These are phyloP conservation scores for Colletotrichum abscissum DNA, from an alignment of 2,329 filamentous ascomycete genomes.

Conservation along the genomic window DNA sequence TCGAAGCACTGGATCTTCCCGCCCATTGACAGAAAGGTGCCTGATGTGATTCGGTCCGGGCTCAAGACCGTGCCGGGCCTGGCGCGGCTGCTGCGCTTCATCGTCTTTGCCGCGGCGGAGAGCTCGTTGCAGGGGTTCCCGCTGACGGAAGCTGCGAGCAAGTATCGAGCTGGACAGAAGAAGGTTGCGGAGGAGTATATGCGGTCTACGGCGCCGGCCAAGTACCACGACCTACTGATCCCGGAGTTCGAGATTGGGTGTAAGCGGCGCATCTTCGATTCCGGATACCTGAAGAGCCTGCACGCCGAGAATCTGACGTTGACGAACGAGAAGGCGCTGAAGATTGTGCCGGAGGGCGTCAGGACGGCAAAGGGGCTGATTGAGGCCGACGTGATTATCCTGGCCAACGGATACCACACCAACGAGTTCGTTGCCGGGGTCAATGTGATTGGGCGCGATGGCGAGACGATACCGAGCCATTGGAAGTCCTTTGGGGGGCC, in stretches of 20 bases:
- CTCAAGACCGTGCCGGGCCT: slow-evolving; percentile 61
- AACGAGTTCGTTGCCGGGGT: slow-evolving; percentile 65
- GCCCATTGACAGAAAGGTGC: slow-evolving; percentile 40
- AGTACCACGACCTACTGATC: slow-evolving; percentile 71
- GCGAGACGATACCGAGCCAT: slow-evolving; percentile 62
- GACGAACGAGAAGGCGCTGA: slow-evolving; percentile 60
- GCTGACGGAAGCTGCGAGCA: neutral
- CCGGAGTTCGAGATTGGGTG: slow-evolving; percentile 73
- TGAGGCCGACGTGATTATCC: slow-evolving; percentile 69
- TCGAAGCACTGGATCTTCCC: slow-evolving; percentile 57
- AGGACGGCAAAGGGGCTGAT: slow-evolving; percentile 50
- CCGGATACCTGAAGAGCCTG: slow-evolving; percentile 64
- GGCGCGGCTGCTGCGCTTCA: slow-evolving; percentile 50
- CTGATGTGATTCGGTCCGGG: slow-evolving; percentile 42
- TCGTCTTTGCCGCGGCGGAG: slow-evolving; percentile 55
- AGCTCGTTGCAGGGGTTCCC: slow-evolving; percentile 47
- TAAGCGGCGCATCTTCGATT: slow-evolving; percentile 71
- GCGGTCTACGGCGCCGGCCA: slow-evolving; percentile 60
- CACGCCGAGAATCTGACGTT: slow-evolving; percentile 57
- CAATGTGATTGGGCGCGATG: slow-evolving; percentile 61
- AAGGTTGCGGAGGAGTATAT: slow-evolving; percentile 53
- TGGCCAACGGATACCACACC: slow-evolving; percentile 71
- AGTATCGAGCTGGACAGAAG: slow-evolving; percentile 49
- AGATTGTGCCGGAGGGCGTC: slow-evolving; percentile 57
- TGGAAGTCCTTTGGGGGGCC: slow-evolving; percentile 69